Evolutionary conservation across 2,329 filamentous ascomycete genomes (phyloP).

Genomic region (Trichophyton schoenleinii): DNA sequence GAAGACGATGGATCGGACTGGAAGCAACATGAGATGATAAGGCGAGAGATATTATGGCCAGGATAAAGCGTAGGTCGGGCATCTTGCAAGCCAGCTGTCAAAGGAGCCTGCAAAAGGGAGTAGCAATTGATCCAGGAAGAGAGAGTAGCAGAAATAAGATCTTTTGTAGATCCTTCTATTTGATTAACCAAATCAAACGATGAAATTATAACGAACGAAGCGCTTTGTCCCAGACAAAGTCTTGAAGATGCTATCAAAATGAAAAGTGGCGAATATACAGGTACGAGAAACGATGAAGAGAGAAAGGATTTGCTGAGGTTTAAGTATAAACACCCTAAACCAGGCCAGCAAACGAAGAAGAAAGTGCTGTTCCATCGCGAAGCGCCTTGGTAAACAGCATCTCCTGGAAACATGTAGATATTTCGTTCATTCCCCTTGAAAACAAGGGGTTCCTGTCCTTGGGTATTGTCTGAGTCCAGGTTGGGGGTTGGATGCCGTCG

Average conservation of each 20-base stretch:
- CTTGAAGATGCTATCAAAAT: background rate
- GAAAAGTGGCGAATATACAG: background rate
- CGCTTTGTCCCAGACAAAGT: background rate
- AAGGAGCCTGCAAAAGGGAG: background rate
- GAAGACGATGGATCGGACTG: constrained; percentile 7
- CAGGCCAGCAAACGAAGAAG: background rate
- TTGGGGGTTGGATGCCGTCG: background rate
- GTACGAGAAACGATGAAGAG: background rate
- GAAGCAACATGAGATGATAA: background rate
- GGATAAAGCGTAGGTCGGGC: background rate
- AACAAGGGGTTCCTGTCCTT: background rate
- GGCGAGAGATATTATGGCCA: background rate
- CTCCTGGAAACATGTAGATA: background rate
- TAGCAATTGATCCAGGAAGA: background rate
- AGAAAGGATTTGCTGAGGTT: background rate
- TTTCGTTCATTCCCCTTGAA: background rate
- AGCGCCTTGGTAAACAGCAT: background rate
- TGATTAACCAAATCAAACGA: background rate
- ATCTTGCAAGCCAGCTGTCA: background rate
- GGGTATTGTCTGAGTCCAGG: background rate
- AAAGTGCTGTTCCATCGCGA: background rate
- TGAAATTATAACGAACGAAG: background rate
- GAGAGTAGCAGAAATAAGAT: background rate
- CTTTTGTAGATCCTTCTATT: background rate
- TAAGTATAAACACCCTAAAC: background rate